Base-by-base conservation (phyloP, 805 yeast species). In the Zygosaccharomyces gambellarensis region DNA sequence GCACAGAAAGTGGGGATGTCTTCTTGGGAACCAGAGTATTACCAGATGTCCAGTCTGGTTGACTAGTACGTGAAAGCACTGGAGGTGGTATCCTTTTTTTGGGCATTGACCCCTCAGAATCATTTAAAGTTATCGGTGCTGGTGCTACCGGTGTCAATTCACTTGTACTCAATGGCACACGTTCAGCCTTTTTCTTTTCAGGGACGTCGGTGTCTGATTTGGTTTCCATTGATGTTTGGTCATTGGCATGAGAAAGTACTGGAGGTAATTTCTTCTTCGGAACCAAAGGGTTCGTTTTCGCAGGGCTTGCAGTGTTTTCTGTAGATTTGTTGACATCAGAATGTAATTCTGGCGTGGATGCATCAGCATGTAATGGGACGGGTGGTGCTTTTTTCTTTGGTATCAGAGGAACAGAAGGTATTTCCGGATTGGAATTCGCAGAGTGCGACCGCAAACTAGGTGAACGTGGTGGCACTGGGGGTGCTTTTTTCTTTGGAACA, bases 391-490 rank as follows among this genome's bases (percentile, higher is more conserved):
- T 29, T 23, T 39, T 36, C 25, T 44, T 51, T 4, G 39, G 36
- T 7, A 34, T 36, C 25, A 32, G 30, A 6, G 38, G 45, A 10
- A 22, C 36, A 17, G 45, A 21, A 29, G 34, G 25, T 21, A 21
- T 25, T 3, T 29, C 38, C 8, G 45, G 25, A 21, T n/a, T 25
- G 4, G 28, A 19, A 25, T 19, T 30, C 5, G 29, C 36, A 21
- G 29, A 21, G 11, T 42, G 29, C 8, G 27, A 21, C 3, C 36
- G 36, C 4, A 17, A 12, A 9, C 12, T 30, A 3, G 45, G 45
- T 10, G 45, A 42, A 10, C 45, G 36, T 10, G 57, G 54, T 6
- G 72, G 70, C 23, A 63, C 53, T 2, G 57, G 50, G 1, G 71
- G 65, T 1, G 68, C 61, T 3, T 21, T 41, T n/a, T 58, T 62